These are phyloP conservation scores for Skeletonema menzelii DNA, from an alignment of 108 stramenopile species.

Conservation along the genomic window DNA sequence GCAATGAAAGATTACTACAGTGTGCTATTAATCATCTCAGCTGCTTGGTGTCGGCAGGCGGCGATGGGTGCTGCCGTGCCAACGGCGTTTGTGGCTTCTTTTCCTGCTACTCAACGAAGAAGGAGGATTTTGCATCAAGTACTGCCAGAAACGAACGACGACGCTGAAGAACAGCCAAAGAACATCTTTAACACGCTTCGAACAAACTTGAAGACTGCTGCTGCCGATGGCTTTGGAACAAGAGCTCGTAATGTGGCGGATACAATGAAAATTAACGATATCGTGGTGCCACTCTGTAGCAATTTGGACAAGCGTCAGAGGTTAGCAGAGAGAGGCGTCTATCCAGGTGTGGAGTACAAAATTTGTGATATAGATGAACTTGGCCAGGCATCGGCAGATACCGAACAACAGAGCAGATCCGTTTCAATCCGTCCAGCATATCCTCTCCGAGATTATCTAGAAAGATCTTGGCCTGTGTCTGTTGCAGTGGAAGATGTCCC, in stretches of 20 bases:
- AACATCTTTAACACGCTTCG: not conserved
- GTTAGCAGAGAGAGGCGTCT: constrained; percentile 51
- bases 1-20: not conserved
- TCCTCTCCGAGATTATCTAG: constrained; percentile 51
- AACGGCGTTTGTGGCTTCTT: not conserved
- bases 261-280: constrained; percentile 45
- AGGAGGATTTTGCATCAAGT: not conserved
- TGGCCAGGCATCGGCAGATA: too few species aligned
- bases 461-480: constrained; percentile 63
- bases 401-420: not conserved
- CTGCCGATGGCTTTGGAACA: constrained; percentile 58
- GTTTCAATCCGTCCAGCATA: constrained; percentile 55
- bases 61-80: not conserved
- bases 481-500: constrained; percentile 48
- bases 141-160: not conserved
- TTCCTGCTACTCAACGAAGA: not conserved
- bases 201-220: constrained; percentile 32
- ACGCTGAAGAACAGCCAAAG: not conserved
- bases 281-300: constrained; percentile 55
- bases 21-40: not conserved
- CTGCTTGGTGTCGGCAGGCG: not conserved
- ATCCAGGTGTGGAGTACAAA: constrained; percentile 63
- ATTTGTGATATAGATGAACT: constrained; percentile 31
- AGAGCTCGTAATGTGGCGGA: constrained; percentile 51
- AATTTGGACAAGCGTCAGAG: constrained; percentile 51